phyloP scores from a whole-genome alignment of 2,329 filamentous ascomycete species.

The Zymoseptoria ardabiliae region DNA sequence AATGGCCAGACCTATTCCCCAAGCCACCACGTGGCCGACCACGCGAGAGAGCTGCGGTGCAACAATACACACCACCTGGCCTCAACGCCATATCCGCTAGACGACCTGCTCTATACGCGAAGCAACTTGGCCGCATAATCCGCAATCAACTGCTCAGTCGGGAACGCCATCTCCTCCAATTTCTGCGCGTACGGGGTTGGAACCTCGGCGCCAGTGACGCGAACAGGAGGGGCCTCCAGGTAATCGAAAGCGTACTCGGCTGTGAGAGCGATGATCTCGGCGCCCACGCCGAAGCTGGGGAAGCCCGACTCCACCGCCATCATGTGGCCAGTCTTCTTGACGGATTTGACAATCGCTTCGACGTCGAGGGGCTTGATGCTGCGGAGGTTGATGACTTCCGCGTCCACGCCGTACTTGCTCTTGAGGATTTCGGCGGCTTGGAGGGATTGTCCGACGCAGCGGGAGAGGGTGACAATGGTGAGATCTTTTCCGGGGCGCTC shows the following conservation, averaged over 20 bases:
- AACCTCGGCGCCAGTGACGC: slow-evolving; percentile 93
- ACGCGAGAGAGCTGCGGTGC: background rate
- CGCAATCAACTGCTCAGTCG: slow-evolving; percentile 79
- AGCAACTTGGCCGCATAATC: slow-evolving; percentile 85
- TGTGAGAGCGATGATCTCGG: slow-evolving; percentile 86
- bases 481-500: slow-evolving; percentile 93
- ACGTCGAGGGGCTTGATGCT: slow-evolving; percentile 95
- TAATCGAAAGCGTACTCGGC: slow-evolving; percentile 99
- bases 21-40: slow-evolving; percentile 10
- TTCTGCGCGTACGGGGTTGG: slow-evolving; percentile 91
- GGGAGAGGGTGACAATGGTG: slow-evolving; percentile 89
- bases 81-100: background rate
- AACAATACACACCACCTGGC: slow-evolving; percentile 1
- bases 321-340: slow-evolving; percentile 96
- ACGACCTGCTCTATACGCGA: slow-evolving; percentile 48
- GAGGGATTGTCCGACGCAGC: slow-evolving; percentile 88
- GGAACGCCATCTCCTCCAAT: slow-evolving; percentile 93
- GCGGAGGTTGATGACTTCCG: slow-evolving; percentile 95
- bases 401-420: slow-evolving; percentile 92
- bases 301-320: slow-evolving; percentile 92
- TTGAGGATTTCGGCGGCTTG: slow-evolving; percentile 84
- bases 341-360: slow-evolving; percentile 88
- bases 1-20: slow-evolving; percentile 2
- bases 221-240: slow-evolving; percentile 84
- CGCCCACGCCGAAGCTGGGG: slow-evolving; percentile 85